Base-by-base conservation (phyloP, 2,329 filamentous ascomycete genomes). In the Gnomoniopsis smithogilvyi region DNA sequence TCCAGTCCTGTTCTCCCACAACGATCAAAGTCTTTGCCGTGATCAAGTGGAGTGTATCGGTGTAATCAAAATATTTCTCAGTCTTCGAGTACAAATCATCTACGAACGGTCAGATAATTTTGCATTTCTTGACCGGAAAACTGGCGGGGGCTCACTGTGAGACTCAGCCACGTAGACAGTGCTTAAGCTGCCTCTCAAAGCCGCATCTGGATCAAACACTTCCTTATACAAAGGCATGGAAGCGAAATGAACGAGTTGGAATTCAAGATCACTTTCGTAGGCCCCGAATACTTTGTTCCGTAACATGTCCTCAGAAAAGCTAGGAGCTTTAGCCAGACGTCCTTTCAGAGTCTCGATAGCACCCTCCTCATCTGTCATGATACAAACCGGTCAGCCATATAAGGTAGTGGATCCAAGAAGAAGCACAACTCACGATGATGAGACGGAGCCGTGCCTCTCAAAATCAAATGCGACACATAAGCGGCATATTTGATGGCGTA, bases 31-130 rank as follows among this genome's bases (percentile, higher is more conserved):
- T 74, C 46, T 68, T 70, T 14, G 72, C 71, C 6, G 63, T 69
- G 24, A 75, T 69, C 8, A 58, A 51, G 8, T 62, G 41, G 10
- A 76, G 62, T 14, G 65, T 57, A 10, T 67, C 61, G 2, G 67
- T 65, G 58, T 76, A 76, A 54, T 75, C 73, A 59, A 75, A 74
- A 47, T 72, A 73, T 61, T 74, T 75, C 56, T 74, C 69, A 12
- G 62, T 49, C 49, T 71, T 65, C 0, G 68, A 69, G 56, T 74
- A 75, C 1, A 74, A 61, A 21, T 69, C 69, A 56, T 75, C 72
- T 73, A 12, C 1, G n/a, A 6, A 14, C 0, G 2, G 15, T 61
- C 17, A 61, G 47, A 6, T 14, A 17, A 12, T 15, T 26, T 8
- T 14, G 4, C 1, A 26, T 3, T 36, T 8, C 34, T 36, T 10